Evolutionary conservation across 257 asterid genomes (phyloP).

Genomic region (Fraxinus pennsylvanica): DNA sequence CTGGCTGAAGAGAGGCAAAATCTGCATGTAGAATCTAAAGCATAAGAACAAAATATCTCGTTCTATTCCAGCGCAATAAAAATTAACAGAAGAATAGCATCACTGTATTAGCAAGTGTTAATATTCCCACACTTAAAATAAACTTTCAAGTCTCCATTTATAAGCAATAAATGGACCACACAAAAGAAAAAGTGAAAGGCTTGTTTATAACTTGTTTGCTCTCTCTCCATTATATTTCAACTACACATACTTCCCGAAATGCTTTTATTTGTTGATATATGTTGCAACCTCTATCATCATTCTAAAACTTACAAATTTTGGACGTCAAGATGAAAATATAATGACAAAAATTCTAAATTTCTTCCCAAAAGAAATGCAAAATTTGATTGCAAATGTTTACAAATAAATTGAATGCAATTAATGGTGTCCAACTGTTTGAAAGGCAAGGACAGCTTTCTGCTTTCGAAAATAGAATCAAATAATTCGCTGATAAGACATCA

Average conservation of each 20-base stretch:
- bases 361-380: not conserved
- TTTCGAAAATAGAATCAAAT: not conserved
- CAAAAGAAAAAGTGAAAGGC: not conserved
- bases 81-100: conserved; percentile 2
- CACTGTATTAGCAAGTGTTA: conserved; percentile 1
- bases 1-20: conserved; percentile 75
- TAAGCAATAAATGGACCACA: not conserved
- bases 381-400: not conserved
- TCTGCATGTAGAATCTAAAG: conserved; percentile 46
- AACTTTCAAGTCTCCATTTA: not conserved
- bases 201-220: not conserved
- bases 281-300: not conserved
- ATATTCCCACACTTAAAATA: not conserved
- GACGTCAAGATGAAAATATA: not conserved
- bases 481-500: not conserved
- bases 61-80: too few relatives aligned
- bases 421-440: not conserved
- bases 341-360: not conserved
- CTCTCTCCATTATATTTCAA: not conserved
- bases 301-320: not conserved
- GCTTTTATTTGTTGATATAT: not conserved
- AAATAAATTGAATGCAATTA: not conserved
- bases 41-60: conserved; percentile 8
- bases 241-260: not conserved
- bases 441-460: not conserved